A percentile compares a stretch with the other conserved stretches of the same genome.
Conservation (phyloP, 2,329 filamentous ascomycete genomes). For the Eutypa lata region DNA sequence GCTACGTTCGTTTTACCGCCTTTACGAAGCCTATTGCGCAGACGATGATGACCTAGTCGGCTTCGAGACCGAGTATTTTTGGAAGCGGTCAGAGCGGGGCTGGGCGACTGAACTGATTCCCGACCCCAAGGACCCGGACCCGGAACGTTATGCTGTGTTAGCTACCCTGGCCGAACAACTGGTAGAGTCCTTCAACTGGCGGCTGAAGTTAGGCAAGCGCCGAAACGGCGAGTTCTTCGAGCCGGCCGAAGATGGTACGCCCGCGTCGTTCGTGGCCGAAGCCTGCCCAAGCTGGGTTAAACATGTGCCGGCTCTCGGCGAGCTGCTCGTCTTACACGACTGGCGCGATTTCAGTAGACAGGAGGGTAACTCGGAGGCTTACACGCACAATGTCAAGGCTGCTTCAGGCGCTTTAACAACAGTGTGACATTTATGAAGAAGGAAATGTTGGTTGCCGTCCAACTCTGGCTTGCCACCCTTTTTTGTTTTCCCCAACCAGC, state of each 20-base stretch:
- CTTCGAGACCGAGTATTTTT: slow-evolving; percentile 27
- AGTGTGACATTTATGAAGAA: not conserved
- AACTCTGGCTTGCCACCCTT: too few relatives aligned
- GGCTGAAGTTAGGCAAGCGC: slow-evolving; percentile 17
- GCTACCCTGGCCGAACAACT: slow-evolving; percentile 20
- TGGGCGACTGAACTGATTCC: slow-evolving; percentile 16
- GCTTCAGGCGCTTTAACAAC: slow-evolving; percentile 1
- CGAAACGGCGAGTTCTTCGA: slow-evolving; percentile 6
- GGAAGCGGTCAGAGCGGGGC: slow-evolving; percentile 13
- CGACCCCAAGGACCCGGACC: slow-evolving; percentile 20
- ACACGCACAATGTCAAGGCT: slow-evolving; percentile 1
- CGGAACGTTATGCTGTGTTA: slow-evolving; percentile 21
- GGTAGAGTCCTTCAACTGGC: slow-evolving; percentile 21
- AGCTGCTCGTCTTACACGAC: slow-evolving; percentile 4
- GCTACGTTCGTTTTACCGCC: slow-evolving; percentile 23
- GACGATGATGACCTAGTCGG: slow-evolving; percentile 19
- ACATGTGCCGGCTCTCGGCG: slow-evolving; percentile 5
- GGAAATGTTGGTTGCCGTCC: too few relatives aligned
- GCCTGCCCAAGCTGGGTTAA: slow-evolving; percentile 3
- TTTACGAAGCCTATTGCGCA: slow-evolving; percentile 26
- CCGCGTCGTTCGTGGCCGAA: slow-evolving; percentile 4
- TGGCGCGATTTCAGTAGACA: not conserved
- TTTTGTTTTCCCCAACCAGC: too few relatives aligned
- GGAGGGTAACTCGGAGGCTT: not conserved
- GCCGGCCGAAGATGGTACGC: slow-evolving; percentile 5